Base-by-base conservation (phyloP, 495 filamentous ascomycete species). In the Immersiella caudata region DNA sequence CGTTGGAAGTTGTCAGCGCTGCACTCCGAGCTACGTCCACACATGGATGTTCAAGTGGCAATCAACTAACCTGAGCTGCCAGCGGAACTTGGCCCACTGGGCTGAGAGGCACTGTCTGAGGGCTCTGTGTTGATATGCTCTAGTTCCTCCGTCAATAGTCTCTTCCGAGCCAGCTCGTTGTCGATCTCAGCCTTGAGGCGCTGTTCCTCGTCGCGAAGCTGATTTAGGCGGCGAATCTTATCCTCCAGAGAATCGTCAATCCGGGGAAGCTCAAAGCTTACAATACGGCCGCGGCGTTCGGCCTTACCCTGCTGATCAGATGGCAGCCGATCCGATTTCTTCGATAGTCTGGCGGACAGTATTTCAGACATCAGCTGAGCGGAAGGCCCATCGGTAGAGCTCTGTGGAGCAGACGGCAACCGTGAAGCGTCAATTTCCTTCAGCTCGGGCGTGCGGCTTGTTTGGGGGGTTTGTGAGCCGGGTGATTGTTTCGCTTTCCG, bases 111-210 rank as follows among this genome's bases (percentile, higher is more conserved):
- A 7, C 55, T 58, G 16, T 62, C 52, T 68, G 82, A 76, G 20
- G 84, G 73, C 66, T 87, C 79, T 26, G 80, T 67, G 8, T 81
- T 80, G 0, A 88, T 79, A 46, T 75, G 71, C 51, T 87, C 83
- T 61, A 89, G 78, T 65, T 91, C 88, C 8, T 84, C 82, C 3
- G 80, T 74, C 40, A 90, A 78, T 52, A 78, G 81, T 59, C 76
- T 76, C 68, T 79, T 78, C 56, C 81, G 75, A 27, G 81, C 79
- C 18, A 80, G 54, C 58, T 68, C 75, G 27, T 73, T 82, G 46
- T 85, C 82, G 9, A 90, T 83, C 67, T 89, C 86, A 7, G 81
- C 79, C 66, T 90, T 78, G 8, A 93, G 78, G 25, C 79, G 82
- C 50, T 81, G 82, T 66, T 89, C 83, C 73, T 92, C 86, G 35